Base-by-base conservation (phyloP, 2,329 filamentous ascomycete species). In the Curvularia spicifera region DNA sequence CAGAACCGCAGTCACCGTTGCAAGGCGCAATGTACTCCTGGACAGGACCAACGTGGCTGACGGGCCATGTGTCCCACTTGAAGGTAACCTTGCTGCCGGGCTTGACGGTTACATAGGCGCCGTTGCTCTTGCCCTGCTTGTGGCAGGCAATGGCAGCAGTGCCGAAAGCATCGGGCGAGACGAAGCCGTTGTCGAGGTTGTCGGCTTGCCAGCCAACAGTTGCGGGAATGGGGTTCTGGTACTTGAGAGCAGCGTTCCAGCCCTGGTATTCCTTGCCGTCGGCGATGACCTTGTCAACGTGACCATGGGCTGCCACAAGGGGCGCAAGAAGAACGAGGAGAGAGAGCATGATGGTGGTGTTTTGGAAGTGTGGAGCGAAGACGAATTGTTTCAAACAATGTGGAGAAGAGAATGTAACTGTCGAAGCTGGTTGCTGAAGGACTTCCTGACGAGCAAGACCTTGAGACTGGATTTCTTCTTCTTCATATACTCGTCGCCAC, bases 101-200 rank as follows among this genome's bases (percentile, higher is more conserved):
- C 44, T 71, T 73, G 33, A 72, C 73, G 15, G 68, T 55, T 7
- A 76, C 67, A 47, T 71, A 74, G 10, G 68, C 66, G n/a, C 71
- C 61, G 28, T 70, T 74, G 49, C 70, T 70, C 33, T 67, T 72
- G 29, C 64, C 69, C 13, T 48, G 39, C 65, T 77, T 78, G 66
- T 77, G 75, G 70, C 76, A 78, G 48, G 72, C 66, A 51, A 77
- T 76, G 52, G 74, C 70, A 8, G 47, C 47, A 20, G 55, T 60
- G 22, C 49, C 56, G 44, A 74, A 75, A 29, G 61, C 54, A 39
- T 66, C 61, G 3, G 73, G 73, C 24, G 63, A 57, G 24, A 77
- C 69, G 56, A 76, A 76, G 33, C 76, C 75, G 58, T 76, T 74
- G 67, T 77, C 74, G 20, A 72, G 66, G 57, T 76, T 76, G 48